Evolutionary conservation across 768 basidiomycete species (phyloP).

Genomic region (Pulveroboletus sp.): DNA sequence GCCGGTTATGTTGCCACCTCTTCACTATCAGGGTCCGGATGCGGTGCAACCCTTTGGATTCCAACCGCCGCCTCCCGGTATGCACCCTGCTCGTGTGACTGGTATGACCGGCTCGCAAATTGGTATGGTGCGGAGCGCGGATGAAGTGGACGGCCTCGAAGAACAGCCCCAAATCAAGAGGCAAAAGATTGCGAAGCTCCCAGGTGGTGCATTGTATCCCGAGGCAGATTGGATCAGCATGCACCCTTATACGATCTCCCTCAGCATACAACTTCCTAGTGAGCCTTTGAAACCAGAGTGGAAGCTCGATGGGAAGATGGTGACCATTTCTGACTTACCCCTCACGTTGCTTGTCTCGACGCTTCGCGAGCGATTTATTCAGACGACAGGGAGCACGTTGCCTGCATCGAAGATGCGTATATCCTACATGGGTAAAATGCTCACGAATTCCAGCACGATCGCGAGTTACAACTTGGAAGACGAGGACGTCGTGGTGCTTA

Average conservation of each 20-base stretch:
- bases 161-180: constrained; percentile 81
- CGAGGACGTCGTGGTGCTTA: constrained; percentile 77
- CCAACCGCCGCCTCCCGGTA: constrained; percentile 61
- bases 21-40: constrained; percentile 79
- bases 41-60: constrained; percentile 76
- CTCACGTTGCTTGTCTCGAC: constrained; percentile 83
- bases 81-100: constrained; percentile 66
- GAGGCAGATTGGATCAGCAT: constrained; percentile 87
- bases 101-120: constrained; percentile 55
- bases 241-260: constrained; percentile 88
- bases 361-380: constrained; percentile 82
- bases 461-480: constrained; percentile 89
- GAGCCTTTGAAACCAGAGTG: constrained; percentile 86
- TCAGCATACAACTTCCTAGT: constrained; percentile 78
- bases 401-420: constrained; percentile 77
- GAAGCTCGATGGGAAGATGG: constrained; percentile 80
- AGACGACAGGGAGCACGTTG: constrained; percentile 71
- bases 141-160: constrained; percentile 73
- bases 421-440: constrained; percentile 76
- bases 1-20: constrained; percentile 79
- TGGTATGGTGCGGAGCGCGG: constrained; percentile 74
- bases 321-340: constrained; percentile 78
- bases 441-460: constrained; percentile 81
- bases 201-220: constrained; percentile 78
- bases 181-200: constrained; percentile 79